Conservation (phyloP, 768 basidiomycete genomes). For the Collybiopsis luxurians region DNA sequence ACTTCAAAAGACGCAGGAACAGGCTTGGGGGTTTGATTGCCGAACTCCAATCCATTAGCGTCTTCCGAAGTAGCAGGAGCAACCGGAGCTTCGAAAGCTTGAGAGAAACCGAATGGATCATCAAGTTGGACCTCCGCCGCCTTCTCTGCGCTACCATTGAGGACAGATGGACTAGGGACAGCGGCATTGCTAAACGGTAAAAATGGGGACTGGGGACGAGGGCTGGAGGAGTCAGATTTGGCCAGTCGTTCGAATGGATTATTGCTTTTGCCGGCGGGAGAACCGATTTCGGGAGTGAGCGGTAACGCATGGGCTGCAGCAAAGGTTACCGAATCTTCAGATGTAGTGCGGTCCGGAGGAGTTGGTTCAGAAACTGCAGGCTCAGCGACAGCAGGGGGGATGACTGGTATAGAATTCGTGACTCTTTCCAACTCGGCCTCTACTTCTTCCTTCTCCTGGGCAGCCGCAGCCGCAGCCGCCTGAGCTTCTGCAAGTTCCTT, state of each 20-base stretch:
- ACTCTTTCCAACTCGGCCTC: slow-evolving; percentile 48
- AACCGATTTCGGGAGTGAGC: slow-evolving; percentile 57
- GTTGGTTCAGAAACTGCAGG: background rate
- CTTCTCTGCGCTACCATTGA: slow-evolving; percentile 18
- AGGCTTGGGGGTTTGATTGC: slow-evolving; percentile 14
- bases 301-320: slow-evolving; percentile 77
- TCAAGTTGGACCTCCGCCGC: slow-evolving; percentile 15
- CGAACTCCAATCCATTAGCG: background rate
- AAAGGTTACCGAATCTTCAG: slow-evolving; percentile 49
- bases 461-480: slow-evolving; percentile 48
- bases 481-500: slow-evolving; percentile 71
- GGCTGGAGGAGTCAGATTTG: slow-evolving; percentile 34
- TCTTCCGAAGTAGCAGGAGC: slow-evolving; percentile 7
- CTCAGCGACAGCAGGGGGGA: background rate
- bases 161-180: slow-evolving; percentile 31
- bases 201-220: slow-evolving; percentile 62
- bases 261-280: slow-evolving; percentile 67
- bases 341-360: slow-evolving; percentile 29
- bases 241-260: slow-evolving; percentile 87
- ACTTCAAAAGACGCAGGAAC: slow-evolving; percentile 12
- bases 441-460: slow-evolving; percentile 52
- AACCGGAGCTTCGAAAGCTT: slow-evolving; percentile 22
- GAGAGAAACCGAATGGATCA: slow-evolving; percentile 55
- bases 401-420: slow-evolving; percentile 10
- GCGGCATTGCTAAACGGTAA: slow-evolving; percentile 42